Base-by-base conservation (phyloP, 805 yeast species). In the Candida vaughaniae region DNA sequence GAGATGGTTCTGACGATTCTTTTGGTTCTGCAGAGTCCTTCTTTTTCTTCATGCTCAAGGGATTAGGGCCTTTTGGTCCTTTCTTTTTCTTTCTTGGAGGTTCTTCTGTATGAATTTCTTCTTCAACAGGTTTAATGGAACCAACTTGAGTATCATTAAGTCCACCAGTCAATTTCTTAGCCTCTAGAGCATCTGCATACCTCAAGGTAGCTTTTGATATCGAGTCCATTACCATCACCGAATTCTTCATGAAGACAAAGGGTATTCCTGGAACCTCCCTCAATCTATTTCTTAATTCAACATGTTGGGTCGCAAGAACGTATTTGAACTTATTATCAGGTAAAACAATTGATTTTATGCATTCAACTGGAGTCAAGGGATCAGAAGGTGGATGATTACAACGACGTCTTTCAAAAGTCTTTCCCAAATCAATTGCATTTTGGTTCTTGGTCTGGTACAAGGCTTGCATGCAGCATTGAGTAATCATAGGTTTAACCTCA, bases 201-300 rank as follows among this genome's bases (percentile, higher is more conserved):
- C 49, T 51, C 11, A 55, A 48, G 29, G 91, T 83, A 5, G 86
- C 85, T 25, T 73, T 75, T 35, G 95, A 85, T 48, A 89, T 65
- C 6, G 97, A 96, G 61, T 93, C 99, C 93, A 93, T 80, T 18
- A 93, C 81, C 91, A 93, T 86, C 12, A 93, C 99, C 1, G 96
- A 79, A 43, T 96, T 73, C 53, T 85, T 82, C 78, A 93, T 80
- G 58, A 85, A 90, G 7, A 91, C 67, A 46, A 93, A 60, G 1
- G 99, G 99, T 1, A 88, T 84, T 9, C 96, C 99, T 0, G 99
- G 95, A 8, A 89, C 69, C 20, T 68, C 68, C 47, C 98, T 73
- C 43, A 93, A 67, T 32, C 69, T 66, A 38, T 77, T 75, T 48
- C 99, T 75, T 36, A 90, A 66, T 18, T 75, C 71, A 16, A 77